Conservation (phyloP, 345 rosid species). For the Acer yangbiense region DNA sequence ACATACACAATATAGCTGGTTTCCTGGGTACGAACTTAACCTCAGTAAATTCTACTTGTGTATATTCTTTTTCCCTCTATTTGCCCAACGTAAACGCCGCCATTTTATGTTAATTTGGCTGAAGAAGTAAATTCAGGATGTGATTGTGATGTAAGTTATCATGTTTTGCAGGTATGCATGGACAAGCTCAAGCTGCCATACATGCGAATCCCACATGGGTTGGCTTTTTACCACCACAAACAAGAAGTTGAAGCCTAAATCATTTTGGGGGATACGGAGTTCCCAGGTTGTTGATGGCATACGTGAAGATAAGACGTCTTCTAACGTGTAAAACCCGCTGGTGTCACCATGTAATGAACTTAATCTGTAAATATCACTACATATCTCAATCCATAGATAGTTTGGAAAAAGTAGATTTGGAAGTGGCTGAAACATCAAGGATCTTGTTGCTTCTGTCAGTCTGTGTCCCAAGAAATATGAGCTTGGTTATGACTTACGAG, state of each 20-base stretch:
- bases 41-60: not conserved
- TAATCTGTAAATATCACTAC: conserved; percentile 19
- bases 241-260: conserved; percentile 68
- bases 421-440: not conserved
- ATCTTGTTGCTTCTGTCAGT: not conserved
- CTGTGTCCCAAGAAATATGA: not conserved
- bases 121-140: not conserved
- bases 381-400: not conserved
- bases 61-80: not conserved
- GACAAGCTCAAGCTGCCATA: conserved; percentile 58
- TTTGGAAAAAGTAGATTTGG: not conserved
- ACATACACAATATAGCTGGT: conserved; percentile 78
- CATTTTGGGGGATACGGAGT: conserved; percentile 89
- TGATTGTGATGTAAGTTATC: conserved; percentile 1
- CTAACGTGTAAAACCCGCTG: not conserved
- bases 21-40: conserved; percentile 80
- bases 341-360: conserved; percentile 4
- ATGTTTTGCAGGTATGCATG: conserved; percentile 77
- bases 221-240: conserved; percentile 88
- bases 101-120: not conserved
- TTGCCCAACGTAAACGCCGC: not conserved
- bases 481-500: too few species aligned
- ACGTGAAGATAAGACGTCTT: conserved; percentile 15
- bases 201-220: conserved; percentile 69
- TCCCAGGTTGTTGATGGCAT: conserved; percentile 67